Base-by-base conservation (phyloP, 352 stramenopile species). In the Blastocystis sp. region DNA sequence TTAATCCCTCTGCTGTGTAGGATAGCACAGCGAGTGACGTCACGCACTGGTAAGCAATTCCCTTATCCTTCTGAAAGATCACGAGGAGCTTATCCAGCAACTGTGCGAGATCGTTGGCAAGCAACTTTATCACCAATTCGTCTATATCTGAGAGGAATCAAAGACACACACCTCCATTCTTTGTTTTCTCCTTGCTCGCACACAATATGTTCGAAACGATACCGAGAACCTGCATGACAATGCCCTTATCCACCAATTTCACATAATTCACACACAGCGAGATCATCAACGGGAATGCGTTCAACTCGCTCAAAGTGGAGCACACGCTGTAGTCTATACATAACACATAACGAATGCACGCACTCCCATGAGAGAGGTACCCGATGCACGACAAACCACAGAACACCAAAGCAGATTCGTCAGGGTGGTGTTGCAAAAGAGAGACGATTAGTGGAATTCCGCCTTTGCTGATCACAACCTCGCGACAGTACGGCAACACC, bases 31-130 rank as follows among this genome's bases (percentile, higher is more conserved):
- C 35, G 9, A 85, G 33, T 31, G 74, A 85, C 1, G 74, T 67
- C 6, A 85, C 51, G 41, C 74, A 85, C 31, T 85, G 74, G 61
- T 67, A 85, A 4, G 69, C 50, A 39, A 85, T 85, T 29, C 50
- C 12, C n/a, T 61, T 29, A 85, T 67, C 59, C 55, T 41, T 62
- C 12, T 35, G 74, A 39, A 66, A 85, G 41, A 85, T 85, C 55
- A 85, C 55, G 19, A 85, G 63, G 24, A 85, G 39, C 74, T 85
- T 85, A 59, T 85, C 51, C 16, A 85, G 29, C 26, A 85, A 41
- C 51, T 31, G 51, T 3, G 69, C 55, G 10, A 85, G 24, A 69
- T 85, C 74, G 55, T 85, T 85, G 4, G 51, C 31, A 33, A 85
- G 51, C 4, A 85, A 29, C 10, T 51, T 41, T 13, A 85, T 51